Evolutionary conservation across 1,284 basidiomycete genomes (phyloP), one percentile per base, ranked within the genome.

Genomic region (Leccinum subrobustum): DNA sequence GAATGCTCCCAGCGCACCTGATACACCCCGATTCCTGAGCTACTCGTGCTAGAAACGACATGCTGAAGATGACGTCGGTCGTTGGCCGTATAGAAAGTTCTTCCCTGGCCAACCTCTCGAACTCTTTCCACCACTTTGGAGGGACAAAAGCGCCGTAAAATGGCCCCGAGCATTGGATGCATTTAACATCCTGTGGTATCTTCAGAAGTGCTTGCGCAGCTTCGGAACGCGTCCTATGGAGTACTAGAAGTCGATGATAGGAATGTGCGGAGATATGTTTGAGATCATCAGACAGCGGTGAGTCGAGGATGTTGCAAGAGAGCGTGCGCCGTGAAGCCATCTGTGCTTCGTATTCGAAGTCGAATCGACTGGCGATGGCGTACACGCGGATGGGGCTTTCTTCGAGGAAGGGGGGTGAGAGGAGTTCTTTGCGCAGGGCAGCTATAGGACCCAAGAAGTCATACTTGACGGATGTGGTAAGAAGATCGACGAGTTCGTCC

Each of bases 71-170:
- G 47, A 81, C 76, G 27, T 81, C 82, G 25, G 84, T 80, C 61
- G 82, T 81, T 31, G 89, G 88, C 54, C 86, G 75, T 53, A 71
- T 64, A 25, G 75, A 73, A 59, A 90, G 71, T 67, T 90, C 87
- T 67, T 80, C 80, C 67, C 69, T 80, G 48, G 87, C 88, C 62
- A 76, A 70, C 68, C 69, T 78, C 69, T 81, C 78, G 65, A 82
- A 91, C 62, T 83, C 81, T 35, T 71, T 72, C 88, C 88, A 91
- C 88, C 89, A 91, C 69, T 81, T 80, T 27, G 88, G 88, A 20
- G 79, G 77, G 11, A 77, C 76, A 59, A 82, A 77, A 47, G 78
- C 73, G 2, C 74, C 74, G 51, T 81, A 82, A 63, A 79, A 78
- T 5, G 76, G 73, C 8, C 83, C 82, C 52, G 86, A 87, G 68